These are phyloP conservation scores for Thalassiosira hispida DNA, from an alignment of 352 stramenopile genomes.

Conservation along the genomic window DNA sequence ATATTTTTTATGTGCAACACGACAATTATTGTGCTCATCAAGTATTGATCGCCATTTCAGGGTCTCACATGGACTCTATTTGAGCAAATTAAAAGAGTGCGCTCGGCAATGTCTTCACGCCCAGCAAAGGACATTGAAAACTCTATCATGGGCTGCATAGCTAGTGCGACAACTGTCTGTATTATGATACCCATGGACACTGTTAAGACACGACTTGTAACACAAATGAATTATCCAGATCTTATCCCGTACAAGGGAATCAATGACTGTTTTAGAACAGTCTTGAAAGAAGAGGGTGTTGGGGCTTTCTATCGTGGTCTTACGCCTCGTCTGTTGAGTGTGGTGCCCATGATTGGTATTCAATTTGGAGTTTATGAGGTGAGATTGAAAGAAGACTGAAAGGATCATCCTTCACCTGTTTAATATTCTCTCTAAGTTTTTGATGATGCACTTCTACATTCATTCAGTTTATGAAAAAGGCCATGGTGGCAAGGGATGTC, in stretches of 20 bases:
- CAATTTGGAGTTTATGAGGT: slow-evolving; percentile 85
- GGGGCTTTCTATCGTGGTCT: slow-evolving; percentile 87
- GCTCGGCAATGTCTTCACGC: slow-evolving; percentile 67
- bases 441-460: background rate
- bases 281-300: slow-evolving; percentile 86
- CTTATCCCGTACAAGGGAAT: slow-evolving; percentile 85
- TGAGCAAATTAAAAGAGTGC: slow-evolving; percentile 86
- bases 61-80: slow-evolving; percentile 89
- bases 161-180: slow-evolving; percentile 85
- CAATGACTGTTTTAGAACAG: slow-evolving; percentile 84
- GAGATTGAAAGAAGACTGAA: slow-evolving; percentile 5
- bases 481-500: slow-evolving; percentile 65
- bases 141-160: slow-evolving; percentile 87
- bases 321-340: slow-evolving; percentile 84
- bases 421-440: slow-evolving; percentile 6
- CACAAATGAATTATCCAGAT: slow-evolving; percentile 76
- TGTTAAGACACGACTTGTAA: slow-evolving; percentile 88
- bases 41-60: slow-evolving; percentile 30
- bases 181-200: slow-evolving; percentile 91
- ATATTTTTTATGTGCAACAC: slow-evolving; percentile 8
- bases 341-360: slow-evolving; percentile 90
- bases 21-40: slow-evolving; percentile 10
- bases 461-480: slow-evolving; percentile 75
- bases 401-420: background rate
- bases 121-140: slow-evolving; percentile 86